Evolutionary conservation across 805 yeast genomes (phyloP), one percentile per base, ranked within the genome.

Genomic region (Metschnikowia lochheadii): DNA sequence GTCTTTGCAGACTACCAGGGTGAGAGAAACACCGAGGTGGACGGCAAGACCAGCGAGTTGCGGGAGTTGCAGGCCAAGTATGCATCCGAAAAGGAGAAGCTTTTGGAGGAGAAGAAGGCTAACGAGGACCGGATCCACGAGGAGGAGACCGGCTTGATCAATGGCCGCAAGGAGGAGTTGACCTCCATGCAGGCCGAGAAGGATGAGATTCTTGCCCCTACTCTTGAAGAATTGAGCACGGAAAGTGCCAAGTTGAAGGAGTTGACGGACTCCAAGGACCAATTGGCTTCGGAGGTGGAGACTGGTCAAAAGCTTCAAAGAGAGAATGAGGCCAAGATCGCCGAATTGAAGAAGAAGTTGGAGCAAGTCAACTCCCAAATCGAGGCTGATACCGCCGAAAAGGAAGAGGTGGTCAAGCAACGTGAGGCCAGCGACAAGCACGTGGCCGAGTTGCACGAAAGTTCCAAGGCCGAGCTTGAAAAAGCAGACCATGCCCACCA

Each of bases 121-220:
- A 73, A 76, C 53, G 78, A 75, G 56, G 76, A 73, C 42, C 66
- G 67, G 48, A 69, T 80, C 44, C 73, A 69, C 49, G 68, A 62
- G 21, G 74, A 69, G 51, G 81, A 79, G 57, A 67, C 64, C 3
- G 77, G 63, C 21, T 70, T 74, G 54, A 75, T 75, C 55, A 63
- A 61, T n/a, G 75, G 64, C 41, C 73, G 84, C 59, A 69, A 72
- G 54, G 64, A 63, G 13, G 81, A 77, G 49, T 78, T 79, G 62
- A 67, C 65, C 15, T 73, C 72, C 36, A 67, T 80, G 64, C 81
- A 81, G 61, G 68, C 70, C 13, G 84, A 78, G 58, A 75, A 76
- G 57, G 84, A 81, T 58, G 80, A 70, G 50, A 76, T 75, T 44
- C 63, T 82, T 56, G 75, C 78, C 45, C 88, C 88, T 44, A 64